Base-by-base conservation (phyloP, 2,329 filamentous ascomycete genomes). In the Juglanconis sp. region DNA sequence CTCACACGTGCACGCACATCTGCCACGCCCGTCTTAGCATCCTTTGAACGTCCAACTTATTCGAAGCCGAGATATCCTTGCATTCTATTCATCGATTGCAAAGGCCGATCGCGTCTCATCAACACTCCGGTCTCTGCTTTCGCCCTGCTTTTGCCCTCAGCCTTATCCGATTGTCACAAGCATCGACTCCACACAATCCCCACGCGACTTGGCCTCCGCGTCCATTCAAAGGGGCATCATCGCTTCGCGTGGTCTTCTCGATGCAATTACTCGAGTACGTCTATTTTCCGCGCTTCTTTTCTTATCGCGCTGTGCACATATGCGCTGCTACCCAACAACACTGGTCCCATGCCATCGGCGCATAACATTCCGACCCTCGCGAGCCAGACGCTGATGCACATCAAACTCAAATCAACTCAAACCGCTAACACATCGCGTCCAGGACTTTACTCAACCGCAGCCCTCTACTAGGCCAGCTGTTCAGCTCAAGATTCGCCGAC, bases 241-340 rank as follows among this genome's bases (percentile, higher is more conserved):
- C 40, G 15, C 15, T 9, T 8, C 36, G 31, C 44, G 40, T 36
- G 50, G 40, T 24, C 52, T 40, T 15, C 31, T 46, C 57, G 40
- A 62, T 62, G 60, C 57, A 60, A 53, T 40, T 60, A 35, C 40
- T 62, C 40, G 53, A 44, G 60, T 62, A 59, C 30, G 60, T 60
- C 17, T 7, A 13, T 34, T 48, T 3, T 5, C 5, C 24, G 13
- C 30, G 47, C 34, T 31, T 49, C 6, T 9, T 9, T 36, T 53
- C 11, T 3, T 35, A 32, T 11, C 24, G 40, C n/a, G 46, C 38
- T 35, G 15, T 34, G 56, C 48, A 24, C 34, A 24, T 46, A 13
- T 34, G 9, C 15, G 36, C 10, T 11, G 36, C 36, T 34, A 24
- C 24, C n/a, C 49, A 52, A 34, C 49, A 52, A 44, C 52, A 35